Conservation (phyloP, 495 filamentous ascomycete species). For the Podospora anserina region DNA sequence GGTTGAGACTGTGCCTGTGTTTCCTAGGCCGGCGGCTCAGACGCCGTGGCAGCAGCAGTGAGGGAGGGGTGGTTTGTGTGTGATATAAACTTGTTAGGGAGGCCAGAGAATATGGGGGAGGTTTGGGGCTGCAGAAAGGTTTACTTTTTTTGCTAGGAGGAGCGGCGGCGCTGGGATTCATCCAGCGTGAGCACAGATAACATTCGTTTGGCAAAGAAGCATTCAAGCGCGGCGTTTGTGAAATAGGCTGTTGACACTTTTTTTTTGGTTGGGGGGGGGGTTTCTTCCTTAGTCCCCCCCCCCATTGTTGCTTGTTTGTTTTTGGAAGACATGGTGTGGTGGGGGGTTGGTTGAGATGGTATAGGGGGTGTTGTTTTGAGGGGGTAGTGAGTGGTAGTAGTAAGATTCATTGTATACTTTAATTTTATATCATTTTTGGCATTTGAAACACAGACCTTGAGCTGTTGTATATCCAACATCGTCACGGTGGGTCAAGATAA, state of each 20-base stretch:
- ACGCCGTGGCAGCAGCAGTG: constrained; percentile 56
- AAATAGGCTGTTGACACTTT: constrained; percentile 11
- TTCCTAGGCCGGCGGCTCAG: constrained; percentile 69
- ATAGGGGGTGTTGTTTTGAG: not conserved
- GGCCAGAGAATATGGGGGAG: no score
- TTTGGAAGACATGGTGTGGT: not conserved
- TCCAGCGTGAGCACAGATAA: not conserved
- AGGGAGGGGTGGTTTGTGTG: constrained; percentile 5
- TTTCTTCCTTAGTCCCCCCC: no score
- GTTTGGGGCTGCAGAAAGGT: no score
- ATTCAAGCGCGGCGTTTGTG: constrained; percentile 32
- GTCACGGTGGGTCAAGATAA: no score
- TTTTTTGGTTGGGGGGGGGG: not conserved
- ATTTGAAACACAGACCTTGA: not conserved
- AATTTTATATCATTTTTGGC: constrained; percentile 18
- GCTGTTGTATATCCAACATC: no score
- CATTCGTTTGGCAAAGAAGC: constrained; percentile 19
- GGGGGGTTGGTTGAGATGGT: not conserved
- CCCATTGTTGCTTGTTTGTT: constrained; percentile 7
- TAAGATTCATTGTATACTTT: constrained; percentile 12
- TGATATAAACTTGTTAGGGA: not conserved
- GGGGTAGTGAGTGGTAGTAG: not conserved
- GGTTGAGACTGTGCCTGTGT: constrained; percentile 75
- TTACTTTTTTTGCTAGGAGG: no score
- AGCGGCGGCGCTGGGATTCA: no score